Evolutionary conservation across 768 basidiomycete genomes (phyloP), one percentile per base, ranked within the genome.

Genomic region (Erythrobasidium yunnanense): DNA sequence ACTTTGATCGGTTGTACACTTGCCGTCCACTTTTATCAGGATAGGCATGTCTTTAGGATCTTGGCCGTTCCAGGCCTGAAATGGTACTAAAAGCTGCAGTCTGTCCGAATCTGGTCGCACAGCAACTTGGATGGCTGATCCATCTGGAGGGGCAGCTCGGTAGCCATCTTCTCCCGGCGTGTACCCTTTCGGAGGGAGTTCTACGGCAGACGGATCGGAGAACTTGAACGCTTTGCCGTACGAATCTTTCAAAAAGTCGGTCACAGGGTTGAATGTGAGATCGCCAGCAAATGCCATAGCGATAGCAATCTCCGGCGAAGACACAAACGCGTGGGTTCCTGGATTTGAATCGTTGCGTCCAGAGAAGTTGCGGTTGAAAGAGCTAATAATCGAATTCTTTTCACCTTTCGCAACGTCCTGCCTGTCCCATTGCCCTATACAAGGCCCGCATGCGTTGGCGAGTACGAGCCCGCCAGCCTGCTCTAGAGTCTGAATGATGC

Each of bases 331-430:
- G 78, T 97, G 95, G 32, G 95, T 99, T 68, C 91, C 91, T 23
- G 93, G 91, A 83, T 99, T 97, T 72, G 95, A 91, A 74, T 97
- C 95, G 78, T 99, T 99, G 75, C 95, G 90, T 66, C 93, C 95
- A 71, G 95, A 96, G 81, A 99, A 99, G 85, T 99, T 99, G 77
- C 95, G 92, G 85, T 99, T 99, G 84, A 97, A 99, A 20, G 92
- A 96, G 56, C 93, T 93, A 78, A 99, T 89, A 81, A 97, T 99
- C 49, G 95, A 93, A 83, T 97, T 99, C 72, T 83, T 80, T 73
- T 88, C 89, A 74, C 93, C 95, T 83, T 90, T 97, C 83, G 88
- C 86, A 54, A 97, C 89, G 71, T 99, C 95, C 74, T 84, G 80
- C 75, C 95, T 83, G 79, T 97, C 93, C 95, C 95, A 99, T 77